Evolutionary conservation across 2,329 filamentous ascomycete genomes (phyloP).

Genomic region (Aspergillus sp.): DNA sequence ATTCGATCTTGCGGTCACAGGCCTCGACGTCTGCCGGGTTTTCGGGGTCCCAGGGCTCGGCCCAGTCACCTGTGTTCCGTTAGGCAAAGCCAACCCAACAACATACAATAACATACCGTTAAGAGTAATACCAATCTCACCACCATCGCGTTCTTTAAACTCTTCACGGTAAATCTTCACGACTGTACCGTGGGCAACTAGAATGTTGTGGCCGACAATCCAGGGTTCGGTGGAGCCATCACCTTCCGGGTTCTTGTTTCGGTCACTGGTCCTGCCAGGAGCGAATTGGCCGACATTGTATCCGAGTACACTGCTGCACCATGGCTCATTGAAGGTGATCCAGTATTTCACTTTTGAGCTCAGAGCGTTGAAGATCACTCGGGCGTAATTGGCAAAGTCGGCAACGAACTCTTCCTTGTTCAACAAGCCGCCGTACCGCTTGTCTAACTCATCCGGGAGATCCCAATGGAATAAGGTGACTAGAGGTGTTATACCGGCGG

Average conservation of each 20-base stretch:
- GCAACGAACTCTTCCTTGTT: conserved; percentile 81
- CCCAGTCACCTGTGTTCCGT: conserved; percentile 65
- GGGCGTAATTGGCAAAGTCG: conserved; percentile 80
- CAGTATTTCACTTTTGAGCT: conserved; percentile 78
- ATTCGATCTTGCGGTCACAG: conserved; percentile 80
- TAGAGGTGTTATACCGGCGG: conserved; percentile 76
- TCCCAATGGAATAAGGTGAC: conserved; percentile 91
- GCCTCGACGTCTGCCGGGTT: conserved; percentile 77
- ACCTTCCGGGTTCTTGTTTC: conserved; percentile 70
- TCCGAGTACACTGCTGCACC: conserved; percentile 80
- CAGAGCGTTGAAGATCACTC: conserved; percentile 74
- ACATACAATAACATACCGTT: conserved; percentile 61
- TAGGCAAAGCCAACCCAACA: background rate
- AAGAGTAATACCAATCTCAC: conserved; percentile 84
- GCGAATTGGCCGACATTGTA: conserved; percentile 80
- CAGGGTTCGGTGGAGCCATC: conserved; percentile 79
- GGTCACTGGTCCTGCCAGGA: conserved; percentile 79
- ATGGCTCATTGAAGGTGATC: conserved; percentile 92
- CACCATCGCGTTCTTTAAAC: conserved; percentile 72
- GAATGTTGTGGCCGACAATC: conserved; percentile 79
- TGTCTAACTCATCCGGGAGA: conserved; percentile 75
- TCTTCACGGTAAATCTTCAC: conserved; percentile 83
- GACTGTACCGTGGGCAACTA: conserved; percentile 78
- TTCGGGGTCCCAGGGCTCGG: conserved; percentile 79
- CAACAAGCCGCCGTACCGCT: conserved; percentile 79